Conservation (phyloP, 805 yeast genomes). For the Ogataea zsoltii region DNA sequence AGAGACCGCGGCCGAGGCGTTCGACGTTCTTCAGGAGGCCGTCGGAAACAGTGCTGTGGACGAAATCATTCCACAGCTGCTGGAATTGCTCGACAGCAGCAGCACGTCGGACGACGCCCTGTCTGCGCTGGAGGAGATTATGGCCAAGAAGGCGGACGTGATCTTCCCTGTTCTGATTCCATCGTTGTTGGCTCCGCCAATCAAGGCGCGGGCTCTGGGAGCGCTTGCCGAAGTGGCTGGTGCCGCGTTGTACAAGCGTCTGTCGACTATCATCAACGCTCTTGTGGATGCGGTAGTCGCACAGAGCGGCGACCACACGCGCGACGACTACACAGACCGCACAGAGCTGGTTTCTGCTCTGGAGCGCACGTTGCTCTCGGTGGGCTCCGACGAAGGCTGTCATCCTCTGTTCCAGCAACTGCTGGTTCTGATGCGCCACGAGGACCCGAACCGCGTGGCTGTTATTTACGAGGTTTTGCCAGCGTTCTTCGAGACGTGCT, state of each 20-base stretch:
- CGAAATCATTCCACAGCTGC: slow-evolving; percentile 80
- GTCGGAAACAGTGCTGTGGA: slow-evolving; percentile 87
- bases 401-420: slow-evolving; percentile 85
- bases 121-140: slow-evolving; percentile 84
- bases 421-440: slow-evolving; percentile 73
- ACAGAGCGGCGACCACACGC: slow-evolving; percentile 23
- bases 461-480: slow-evolving; percentile 68
- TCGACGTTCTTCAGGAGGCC: slow-evolving; percentile 80
- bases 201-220: slow-evolving; percentile 86
- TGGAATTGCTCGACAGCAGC: slow-evolving; percentile 57
- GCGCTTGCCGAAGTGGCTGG: slow-evolving; percentile 92
- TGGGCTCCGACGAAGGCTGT: slow-evolving; percentile 73
- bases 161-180: slow-evolving; percentile 94
- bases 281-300: slow-evolving; percentile 59
- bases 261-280: slow-evolving; percentile 72
- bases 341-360: slow-evolving; percentile 54
- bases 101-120: slow-evolving; percentile 70
- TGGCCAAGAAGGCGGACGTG: slow-evolving; percentile 85
- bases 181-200: slow-evolving; percentile 76
- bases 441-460: slow-evolving; percentile 62
- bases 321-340: slow-evolving; percentile 37
- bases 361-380: slow-evolving; percentile 69
- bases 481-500: slow-evolving; percentile 64
- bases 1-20: slow-evolving; percentile 88
- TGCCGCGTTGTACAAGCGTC: slow-evolving; percentile 67